Percentiles rank a stretch among this genome's conserved stretches.
Evolutionary conservation across 108 stramenopile genomes (phyloP).

Genomic region (Fistulifera solaris): DNA sequence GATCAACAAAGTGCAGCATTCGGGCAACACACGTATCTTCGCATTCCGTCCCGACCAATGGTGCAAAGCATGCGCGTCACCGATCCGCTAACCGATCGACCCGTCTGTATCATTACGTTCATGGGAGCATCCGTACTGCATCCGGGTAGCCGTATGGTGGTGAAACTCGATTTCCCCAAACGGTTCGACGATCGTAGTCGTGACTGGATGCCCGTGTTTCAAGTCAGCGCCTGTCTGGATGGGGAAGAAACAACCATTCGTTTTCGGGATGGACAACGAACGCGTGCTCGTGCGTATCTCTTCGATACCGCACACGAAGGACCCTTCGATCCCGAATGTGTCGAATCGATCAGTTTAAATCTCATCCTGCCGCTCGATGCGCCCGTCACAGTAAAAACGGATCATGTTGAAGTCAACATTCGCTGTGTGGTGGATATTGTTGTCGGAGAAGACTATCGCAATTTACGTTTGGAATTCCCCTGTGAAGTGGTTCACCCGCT

Average conservation of each 20-base stretch:
- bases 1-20: neutral
- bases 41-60: neutral
- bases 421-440: constrained; percentile 35
- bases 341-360: constrained; percentile 25
- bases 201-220: constrained; percentile 33
- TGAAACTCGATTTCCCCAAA: constrained; percentile 41
- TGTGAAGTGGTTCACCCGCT: constrained; percentile 20
- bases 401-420: constrained; percentile 29
- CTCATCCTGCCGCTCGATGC: constrained; percentile 26
- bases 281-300: constrained; percentile 25
- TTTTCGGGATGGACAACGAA: constrained; percentile 16
- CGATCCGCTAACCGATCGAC: constrained; percentile 18
- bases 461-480: constrained; percentile 33
- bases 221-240: constrained; percentile 38
- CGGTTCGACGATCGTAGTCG: neutral
- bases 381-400: constrained; percentile 31
- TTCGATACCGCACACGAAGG: constrained; percentile 42
- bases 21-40: neutral
- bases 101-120: constrained; percentile 35
- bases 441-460: constrained; percentile 31
- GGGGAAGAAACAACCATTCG: constrained; percentile 41
- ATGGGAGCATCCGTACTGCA: constrained; percentile 24
- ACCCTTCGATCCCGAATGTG: constrained; percentile 33
- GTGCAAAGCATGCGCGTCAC: constrained; percentile 33
- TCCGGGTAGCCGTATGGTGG: constrained; percentile 30